Evolutionary conservation across 2,329 filamentous ascomycete species (phyloP).

Genomic region (Ceratocystis diversiconidia): DNA sequence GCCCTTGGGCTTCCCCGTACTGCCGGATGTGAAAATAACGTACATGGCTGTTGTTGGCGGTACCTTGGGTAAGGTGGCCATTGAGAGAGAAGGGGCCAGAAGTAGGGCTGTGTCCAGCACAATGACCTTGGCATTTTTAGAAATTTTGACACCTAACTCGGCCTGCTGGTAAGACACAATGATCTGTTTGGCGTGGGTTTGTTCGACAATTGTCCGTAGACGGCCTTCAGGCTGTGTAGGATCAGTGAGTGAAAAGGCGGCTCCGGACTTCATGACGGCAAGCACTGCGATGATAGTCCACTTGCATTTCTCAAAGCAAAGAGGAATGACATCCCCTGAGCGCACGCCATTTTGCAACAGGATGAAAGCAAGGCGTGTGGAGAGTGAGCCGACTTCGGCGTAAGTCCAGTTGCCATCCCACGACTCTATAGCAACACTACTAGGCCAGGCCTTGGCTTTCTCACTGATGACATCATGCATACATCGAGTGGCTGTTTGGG

Average conservation of each 20-base stretch:
- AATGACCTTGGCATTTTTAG: constrained; percentile 19
- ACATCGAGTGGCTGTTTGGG: constrained; percentile 29
- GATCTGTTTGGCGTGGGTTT: constrained; percentile 29
- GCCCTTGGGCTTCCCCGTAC: constrained; percentile 49
- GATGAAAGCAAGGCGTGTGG: constrained; percentile 29
- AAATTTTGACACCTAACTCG: constrained; percentile 27
- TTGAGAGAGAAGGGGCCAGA: neutral
- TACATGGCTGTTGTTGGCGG: constrained; percentile 33
- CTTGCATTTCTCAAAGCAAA: constrained; percentile 37
- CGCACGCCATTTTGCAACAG: constrained; percentile 27
- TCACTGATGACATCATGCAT: constrained; percentile 35
- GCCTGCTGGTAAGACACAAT: constrained; percentile 30
- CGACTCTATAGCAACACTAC: constrained; percentile 33
- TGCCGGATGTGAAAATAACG: constrained; percentile 52
- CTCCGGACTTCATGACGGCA: constrained; percentile 36
- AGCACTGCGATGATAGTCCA: constrained; percentile 34
- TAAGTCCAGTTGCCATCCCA: constrained; percentile 38
- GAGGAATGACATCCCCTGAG: constrained; percentile 31
- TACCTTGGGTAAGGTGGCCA: constrained; percentile 25
- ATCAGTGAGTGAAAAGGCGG: constrained; percentile 34
- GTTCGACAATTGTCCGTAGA: constrained; percentile 32
- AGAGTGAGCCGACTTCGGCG: constrained; percentile 30
- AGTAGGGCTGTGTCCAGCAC: constrained; percentile 11
- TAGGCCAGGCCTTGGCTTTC: constrained; percentile 26
- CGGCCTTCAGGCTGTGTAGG: constrained; percentile 34